Percentiles rank a stretch among this genome's conserved stretches.
Evolutionary conservation across 768 basidiomycete genomes (phyloP).

Genomic region (Termitomyces sp.): DNA sequence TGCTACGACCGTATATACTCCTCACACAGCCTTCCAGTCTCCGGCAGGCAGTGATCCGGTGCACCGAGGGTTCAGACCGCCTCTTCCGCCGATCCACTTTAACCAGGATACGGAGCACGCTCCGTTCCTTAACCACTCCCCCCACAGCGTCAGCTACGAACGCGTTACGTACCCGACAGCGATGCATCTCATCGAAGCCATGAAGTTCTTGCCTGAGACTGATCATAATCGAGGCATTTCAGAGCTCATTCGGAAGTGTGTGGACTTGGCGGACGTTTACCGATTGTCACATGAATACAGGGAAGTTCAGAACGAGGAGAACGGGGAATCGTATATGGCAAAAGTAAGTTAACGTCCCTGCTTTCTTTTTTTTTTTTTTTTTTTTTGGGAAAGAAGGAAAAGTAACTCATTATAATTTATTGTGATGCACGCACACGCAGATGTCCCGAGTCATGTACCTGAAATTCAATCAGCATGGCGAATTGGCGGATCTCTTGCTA

Average conservation of each 20-base stretch:
- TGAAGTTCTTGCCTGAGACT: slow-evolving; percentile 50
- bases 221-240: slow-evolving; percentile 40
- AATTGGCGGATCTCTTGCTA: slow-evolving; percentile 42
- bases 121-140: slow-evolving; percentile 63
- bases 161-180: slow-evolving; percentile 60
- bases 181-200: slow-evolving; percentile 70
- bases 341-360: slow-evolving; percentile 29
- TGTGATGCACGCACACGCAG: slow-evolving; percentile 23
- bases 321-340: slow-evolving; percentile 39
- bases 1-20: neutral
- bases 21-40: neutral
- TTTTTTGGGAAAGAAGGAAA: too few relatives aligned
- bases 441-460: slow-evolving; percentile 62
- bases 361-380: too few relatives aligned
- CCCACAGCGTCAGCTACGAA: slow-evolving; percentile 51
- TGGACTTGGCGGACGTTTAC: slow-evolving; percentile 31
- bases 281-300: slow-evolving; percentile 25
- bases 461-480: slow-evolving; percentile 69
- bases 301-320: slow-evolving; percentile 43
- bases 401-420: neutral
- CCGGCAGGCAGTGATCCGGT: neutral
- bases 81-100: slow-evolving; percentile 31
- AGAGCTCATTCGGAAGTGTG: slow-evolving; percentile 45
- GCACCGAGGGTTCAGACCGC: neutral
- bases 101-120: slow-evolving; percentile 31